These are phyloP conservation scores for Microstroma glucosiphilum DNA, from an alignment of 1,284 basidiomycete genomes.

Conservation along the genomic window DNA sequence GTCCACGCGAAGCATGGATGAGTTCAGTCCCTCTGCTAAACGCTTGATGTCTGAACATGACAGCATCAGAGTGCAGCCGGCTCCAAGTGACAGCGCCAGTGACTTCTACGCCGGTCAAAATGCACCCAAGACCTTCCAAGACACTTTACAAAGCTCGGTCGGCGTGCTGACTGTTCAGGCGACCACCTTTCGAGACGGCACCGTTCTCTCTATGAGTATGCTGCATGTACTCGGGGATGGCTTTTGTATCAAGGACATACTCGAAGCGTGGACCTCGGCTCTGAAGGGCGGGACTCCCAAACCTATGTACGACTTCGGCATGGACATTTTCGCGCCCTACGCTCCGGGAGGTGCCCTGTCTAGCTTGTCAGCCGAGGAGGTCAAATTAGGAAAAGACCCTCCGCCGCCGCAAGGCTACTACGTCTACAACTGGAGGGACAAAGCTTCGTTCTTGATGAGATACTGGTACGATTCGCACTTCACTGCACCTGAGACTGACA, in stretches of 20 bases:
- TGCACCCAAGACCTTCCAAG: background rate
- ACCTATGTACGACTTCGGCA: background rate
- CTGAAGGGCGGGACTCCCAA: background rate
- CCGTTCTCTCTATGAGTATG: background rate
- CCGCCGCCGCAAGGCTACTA: background rate
- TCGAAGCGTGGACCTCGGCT: background rate
- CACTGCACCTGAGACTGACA: background rate
- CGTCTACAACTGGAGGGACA: constrained; percentile 2
- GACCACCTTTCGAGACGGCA: background rate
- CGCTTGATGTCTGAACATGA: background rate
- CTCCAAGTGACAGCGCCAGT: background rate
- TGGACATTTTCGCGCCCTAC: background rate
- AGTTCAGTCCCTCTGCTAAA: background rate
- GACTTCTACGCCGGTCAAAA: background rate
- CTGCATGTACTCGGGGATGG: background rate
- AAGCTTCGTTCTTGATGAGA: background rate
- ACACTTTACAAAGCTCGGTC: background rate
- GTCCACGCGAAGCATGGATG: background rate
- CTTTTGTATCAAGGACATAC: background rate
- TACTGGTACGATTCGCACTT: background rate
- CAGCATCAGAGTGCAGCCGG: background rate
- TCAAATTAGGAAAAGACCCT: background rate
- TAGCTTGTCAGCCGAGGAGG: background rate
- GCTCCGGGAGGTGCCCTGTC: background rate
- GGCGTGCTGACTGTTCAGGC: background rate